Percentiles rank a stretch among this genome's conserved stretches.
Evolutionary conservation across 2,329 filamentous ascomycete genomes (phyloP).

Genomic region (Exophiala sp.): DNA sequence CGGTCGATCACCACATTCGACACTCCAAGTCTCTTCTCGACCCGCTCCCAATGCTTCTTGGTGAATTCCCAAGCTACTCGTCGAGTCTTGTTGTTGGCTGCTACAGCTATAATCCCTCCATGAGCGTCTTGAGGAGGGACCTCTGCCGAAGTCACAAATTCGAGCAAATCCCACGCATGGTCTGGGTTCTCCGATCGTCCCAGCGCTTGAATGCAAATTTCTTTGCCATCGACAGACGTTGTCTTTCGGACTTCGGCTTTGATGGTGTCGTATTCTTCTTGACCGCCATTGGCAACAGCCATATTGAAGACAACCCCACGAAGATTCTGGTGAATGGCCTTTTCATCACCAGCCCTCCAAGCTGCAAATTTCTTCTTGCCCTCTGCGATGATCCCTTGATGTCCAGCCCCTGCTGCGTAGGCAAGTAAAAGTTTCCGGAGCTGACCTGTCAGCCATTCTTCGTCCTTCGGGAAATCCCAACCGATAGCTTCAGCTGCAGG

Average conservation of each 20-base stretch:
- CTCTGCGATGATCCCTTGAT: constrained; percentile 65
- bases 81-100: constrained; percentile 67
- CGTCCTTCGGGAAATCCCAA: constrained; percentile 72
- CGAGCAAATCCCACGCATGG: constrained; percentile 61
- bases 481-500: constrained; percentile 72
- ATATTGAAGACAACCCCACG: constrained; percentile 75
- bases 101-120: constrained; percentile 66
- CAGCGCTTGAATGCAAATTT: constrained; percentile 71
- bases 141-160: constrained; percentile 75
- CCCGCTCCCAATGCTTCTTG: constrained; percentile 69
- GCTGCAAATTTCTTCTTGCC: constrained; percentile 71
- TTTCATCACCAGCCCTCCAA: constrained; percentile 64
- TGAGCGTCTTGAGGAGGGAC: constrained; percentile 85
- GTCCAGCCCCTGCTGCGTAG: constrained; percentile 67
- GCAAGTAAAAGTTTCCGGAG: constrained; percentile 75
- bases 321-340: constrained; percentile 73
- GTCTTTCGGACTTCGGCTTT: constrained; percentile 80
- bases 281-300: constrained; percentile 65
- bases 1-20: constrained; percentile 88
- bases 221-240: constrained; percentile 82
- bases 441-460: constrained; percentile 76
- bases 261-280: constrained; percentile 64
- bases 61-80: constrained; percentile 76
- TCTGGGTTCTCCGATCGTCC: constrained; percentile 64
- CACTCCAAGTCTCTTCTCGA: constrained; percentile 63